Percentiles rank a stretch among this genome's conserved stretches.
phyloP scores from a whole-genome alignment of 1,284 basidiomycete genomes.

The Pholiota adiposa region DNA sequence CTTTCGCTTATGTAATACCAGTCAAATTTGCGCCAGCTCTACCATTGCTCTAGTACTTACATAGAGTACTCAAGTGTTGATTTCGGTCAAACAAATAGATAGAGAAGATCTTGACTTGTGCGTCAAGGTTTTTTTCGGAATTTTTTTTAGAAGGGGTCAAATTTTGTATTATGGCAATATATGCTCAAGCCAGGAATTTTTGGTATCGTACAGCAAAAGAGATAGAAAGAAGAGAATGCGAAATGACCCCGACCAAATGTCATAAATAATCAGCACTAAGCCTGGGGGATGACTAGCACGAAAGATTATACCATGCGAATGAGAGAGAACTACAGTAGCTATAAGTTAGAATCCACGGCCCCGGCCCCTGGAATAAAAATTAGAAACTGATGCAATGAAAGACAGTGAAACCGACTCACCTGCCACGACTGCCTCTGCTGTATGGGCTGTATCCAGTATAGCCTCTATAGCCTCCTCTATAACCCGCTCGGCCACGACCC shows the following conservation, averaged over 20 bases:
- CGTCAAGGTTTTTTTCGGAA: no score
- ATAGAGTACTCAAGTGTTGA: no score
- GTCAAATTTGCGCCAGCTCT: neutral
- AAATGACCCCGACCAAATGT: neutral
- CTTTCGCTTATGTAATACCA: slow-evolving; percentile 9
- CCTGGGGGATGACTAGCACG: neutral
- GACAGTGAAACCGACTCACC: slow-evolving; percentile 53
- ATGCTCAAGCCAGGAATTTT: slow-evolving; percentile 18
- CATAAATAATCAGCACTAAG: slow-evolving; percentile 11
- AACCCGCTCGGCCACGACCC: slow-evolving; percentile 74
- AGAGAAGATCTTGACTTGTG: no score
- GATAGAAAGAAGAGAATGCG: slow-evolving; percentile 4
- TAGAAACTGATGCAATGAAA: slow-evolving; percentile 6
- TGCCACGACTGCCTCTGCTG: slow-evolving; percentile 75
- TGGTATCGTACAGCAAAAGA: slow-evolving; percentile 30
- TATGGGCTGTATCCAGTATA: slow-evolving; percentile 77
- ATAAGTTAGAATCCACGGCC: slow-evolving; percentile 64
- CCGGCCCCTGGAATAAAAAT: slow-evolving; percentile 54
- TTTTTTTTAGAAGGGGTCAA: slow-evolving; percentile 1
- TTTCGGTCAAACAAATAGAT: no score
- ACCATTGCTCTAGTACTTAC: neutral
- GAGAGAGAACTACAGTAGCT: slow-evolving; percentile 10
- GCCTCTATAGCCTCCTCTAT: slow-evolving; percentile 72
- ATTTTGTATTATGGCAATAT: slow-evolving; percentile 21
- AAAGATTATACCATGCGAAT: neutral